Conservation (phyloP, 108 stramenopile species). For the Fragilaria radians region DNA sequence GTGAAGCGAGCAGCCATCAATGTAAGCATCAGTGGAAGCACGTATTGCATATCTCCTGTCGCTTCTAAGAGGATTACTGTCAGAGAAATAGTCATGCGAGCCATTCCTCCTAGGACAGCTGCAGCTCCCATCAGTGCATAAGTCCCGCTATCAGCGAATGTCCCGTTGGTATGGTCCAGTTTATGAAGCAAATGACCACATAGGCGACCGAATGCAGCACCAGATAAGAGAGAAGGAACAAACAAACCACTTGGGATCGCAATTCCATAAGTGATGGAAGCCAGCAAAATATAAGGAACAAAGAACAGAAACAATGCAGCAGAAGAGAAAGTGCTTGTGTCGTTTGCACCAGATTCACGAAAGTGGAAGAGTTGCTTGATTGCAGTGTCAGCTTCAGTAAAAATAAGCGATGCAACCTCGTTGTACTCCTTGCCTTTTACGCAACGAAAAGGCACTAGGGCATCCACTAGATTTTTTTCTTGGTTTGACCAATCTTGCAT, state of each 20-base stretch:
- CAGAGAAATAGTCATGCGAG: slow-evolving; percentile 98
- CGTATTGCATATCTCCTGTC: slow-evolving; percentile 98
- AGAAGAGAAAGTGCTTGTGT: slow-evolving; percentile 83
- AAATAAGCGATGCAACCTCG: slow-evolving; percentile 92
- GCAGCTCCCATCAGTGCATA: slow-evolving; percentile 97
- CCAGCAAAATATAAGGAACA: slow-evolving; percentile 84
- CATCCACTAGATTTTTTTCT: slow-evolving; percentile 86
- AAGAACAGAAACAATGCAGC: slow-evolving; percentile 93
- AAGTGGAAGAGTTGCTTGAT: slow-evolving; percentile 96
- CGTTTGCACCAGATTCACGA: slow-evolving; percentile 88
- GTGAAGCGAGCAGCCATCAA: slow-evolving; percentile 94
- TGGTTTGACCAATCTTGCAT: slow-evolving; percentile 96
- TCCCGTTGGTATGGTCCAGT: slow-evolving; percentile 90
- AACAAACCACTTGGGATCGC: slow-evolving; percentile 92
- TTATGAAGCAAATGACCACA: slow-evolving; percentile 95
- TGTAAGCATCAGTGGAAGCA: slow-evolving; percentile 96
- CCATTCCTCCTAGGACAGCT: slow-evolving; percentile 94
- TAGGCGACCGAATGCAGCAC: slow-evolving; percentile 89
- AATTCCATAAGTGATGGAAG: slow-evolving; percentile 84
- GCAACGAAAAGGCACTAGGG: slow-evolving; percentile 87
- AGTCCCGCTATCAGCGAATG: slow-evolving; percentile 96
- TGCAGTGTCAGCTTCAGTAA: slow-evolving; percentile 91
- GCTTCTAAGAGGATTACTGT: slow-evolving; percentile 96
- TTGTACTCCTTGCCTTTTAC: slow-evolving; percentile 90
- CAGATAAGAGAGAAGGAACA: slow-evolving; percentile 81